Evolutionary conservation across 1,284 basidiomycete genomes (phyloP).

Genomic region (Marasmius tenuissimus): DNA sequence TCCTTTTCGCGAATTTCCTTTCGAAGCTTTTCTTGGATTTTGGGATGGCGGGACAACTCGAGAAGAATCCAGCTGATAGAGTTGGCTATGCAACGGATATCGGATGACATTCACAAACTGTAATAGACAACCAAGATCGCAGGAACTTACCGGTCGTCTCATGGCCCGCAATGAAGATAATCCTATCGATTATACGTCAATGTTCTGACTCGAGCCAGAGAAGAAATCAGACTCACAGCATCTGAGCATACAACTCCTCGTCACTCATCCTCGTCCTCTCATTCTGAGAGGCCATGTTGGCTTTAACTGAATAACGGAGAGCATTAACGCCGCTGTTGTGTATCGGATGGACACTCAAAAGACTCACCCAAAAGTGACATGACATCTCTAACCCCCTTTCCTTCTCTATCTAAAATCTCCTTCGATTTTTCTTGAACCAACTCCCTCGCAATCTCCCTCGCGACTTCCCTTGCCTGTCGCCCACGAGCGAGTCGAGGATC

Average conservation of each 20-base stretch:
- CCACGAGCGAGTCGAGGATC: neutral
- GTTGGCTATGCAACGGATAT: neutral
- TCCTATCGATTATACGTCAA: neutral
- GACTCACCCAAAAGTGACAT: constrained; percentile 8
- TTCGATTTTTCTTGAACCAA: constrained; percentile 6
- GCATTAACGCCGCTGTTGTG: neutral
- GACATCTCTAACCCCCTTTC: constrained; percentile 6
- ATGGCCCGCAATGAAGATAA: constrained; percentile 1
- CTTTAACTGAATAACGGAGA: neutral
- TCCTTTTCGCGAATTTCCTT: neutral
- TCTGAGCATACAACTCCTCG: neutral
- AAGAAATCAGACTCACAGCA: neutral
- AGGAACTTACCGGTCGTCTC: neutral
- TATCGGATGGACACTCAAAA: neutral
- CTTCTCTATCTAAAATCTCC: constrained; percentile 6
- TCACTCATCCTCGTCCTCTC: neutral
- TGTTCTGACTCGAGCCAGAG: neutral
- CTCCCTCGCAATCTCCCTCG: constrained; percentile 3
- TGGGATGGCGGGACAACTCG: neutral
- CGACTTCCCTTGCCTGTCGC: neutral
- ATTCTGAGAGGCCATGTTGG: neutral
- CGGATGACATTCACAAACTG: neutral
- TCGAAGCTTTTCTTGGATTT: neutral
- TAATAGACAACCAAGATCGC: too few species aligned
- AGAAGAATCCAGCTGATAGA: neutral